These are phyloP conservation scores for Heterobasidion parviporum DNA, from an alignment of 1,284 basidiomycete species.

Conservation along the genomic window DNA sequence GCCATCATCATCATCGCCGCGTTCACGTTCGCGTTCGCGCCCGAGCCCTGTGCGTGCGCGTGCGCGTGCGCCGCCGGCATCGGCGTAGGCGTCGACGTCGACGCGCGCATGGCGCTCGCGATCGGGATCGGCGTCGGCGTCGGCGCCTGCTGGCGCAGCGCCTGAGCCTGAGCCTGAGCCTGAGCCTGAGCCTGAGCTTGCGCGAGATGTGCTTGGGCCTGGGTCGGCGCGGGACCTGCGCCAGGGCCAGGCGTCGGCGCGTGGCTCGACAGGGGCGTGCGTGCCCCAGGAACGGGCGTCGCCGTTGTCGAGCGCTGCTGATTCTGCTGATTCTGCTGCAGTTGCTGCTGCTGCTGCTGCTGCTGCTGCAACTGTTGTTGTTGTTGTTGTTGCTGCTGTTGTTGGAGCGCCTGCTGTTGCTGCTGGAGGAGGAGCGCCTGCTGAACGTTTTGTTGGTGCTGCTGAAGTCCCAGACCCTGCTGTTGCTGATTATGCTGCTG, in stretches of 20 bases:
- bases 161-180: too few relatives aligned
- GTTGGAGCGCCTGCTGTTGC: slow-evolving; percentile 1
- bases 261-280: too few relatives aligned
- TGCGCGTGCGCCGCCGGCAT: not conserved
- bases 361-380: slow-evolving; percentile 10
- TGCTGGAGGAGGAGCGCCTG: slow-evolving; percentile 3
- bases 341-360: slow-evolving; percentile 7
- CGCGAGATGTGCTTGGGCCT: too few relatives aligned
- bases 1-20: not conserved
- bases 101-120: too few relatives aligned
- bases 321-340: not conserved
- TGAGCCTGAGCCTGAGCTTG: too few relatives aligned
- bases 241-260: too few relatives aligned
- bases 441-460: not conserved
- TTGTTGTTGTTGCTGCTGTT: not conserved
- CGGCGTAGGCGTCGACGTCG: too few relatives aligned
- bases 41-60: not conserved
- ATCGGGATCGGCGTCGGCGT: too few relatives aligned
- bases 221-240: too few relatives aligned
- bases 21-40: not conserved
- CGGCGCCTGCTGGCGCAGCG: too few relatives aligned
- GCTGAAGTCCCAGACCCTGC: slow-evolving; percentile 3
- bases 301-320: not conserved
- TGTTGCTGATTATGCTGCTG: too few relatives aligned
- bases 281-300: not conserved